phyloP scores from a whole-genome alignment of 345 rosid genomes.

The Gossypium bickii region DNA sequence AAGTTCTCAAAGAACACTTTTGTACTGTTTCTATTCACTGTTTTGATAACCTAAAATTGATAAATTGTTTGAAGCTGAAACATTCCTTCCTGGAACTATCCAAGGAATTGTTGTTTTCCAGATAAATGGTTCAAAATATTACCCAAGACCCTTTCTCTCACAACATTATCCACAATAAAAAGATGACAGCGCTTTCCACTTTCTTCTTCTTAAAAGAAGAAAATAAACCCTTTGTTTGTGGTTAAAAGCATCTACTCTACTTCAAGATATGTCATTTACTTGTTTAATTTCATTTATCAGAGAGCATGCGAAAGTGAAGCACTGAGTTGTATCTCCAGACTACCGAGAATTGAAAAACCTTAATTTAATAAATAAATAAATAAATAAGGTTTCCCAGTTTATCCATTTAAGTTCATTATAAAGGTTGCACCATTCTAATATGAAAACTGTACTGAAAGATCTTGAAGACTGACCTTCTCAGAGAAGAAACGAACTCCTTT shows the following conservation, averaged over 20 bases:
- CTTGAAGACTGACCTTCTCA: conserved; percentile 64
- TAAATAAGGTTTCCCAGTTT: neutral
- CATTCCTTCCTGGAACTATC: neutral
- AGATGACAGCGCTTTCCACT: neutral
- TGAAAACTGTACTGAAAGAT: neutral
- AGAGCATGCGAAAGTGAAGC: neutral
- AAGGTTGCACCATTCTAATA: neutral
- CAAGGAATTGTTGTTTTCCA: neutral
- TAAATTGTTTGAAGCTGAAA: neutral
- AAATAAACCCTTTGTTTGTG: neutral
- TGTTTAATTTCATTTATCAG: neutral
- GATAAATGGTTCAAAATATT: neutral
- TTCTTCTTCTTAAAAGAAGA: neutral
- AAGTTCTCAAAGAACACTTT: neutral
- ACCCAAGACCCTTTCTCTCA: neutral
- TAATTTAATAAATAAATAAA: neutral
- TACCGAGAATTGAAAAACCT: neutral
- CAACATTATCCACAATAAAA: neutral
- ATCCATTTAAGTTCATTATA: neutral
- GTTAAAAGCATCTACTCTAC: neutral
- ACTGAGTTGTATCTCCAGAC: neutral
- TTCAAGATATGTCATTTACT: conserved; percentile 1
- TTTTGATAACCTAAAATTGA: neutral
- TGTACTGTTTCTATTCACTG: neutral
- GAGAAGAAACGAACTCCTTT: conserved; percentile 91